phyloP scores from a whole-genome alignment of 2,329 filamentous ascomycete genomes.

The Trichophyton schoenleinii region DNA sequence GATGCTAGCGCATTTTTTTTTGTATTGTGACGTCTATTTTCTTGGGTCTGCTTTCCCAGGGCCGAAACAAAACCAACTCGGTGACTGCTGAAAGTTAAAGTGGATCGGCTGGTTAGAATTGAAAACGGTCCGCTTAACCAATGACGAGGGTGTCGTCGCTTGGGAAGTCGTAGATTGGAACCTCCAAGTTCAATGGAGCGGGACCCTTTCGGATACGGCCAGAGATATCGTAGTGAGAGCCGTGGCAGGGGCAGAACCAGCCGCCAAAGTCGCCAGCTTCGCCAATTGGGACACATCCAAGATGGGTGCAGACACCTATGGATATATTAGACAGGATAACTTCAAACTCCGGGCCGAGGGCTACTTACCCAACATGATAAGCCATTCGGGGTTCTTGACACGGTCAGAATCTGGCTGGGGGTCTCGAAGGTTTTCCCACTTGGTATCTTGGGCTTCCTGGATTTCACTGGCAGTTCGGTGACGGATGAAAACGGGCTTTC shows the following conservation, averaged over 20 bases:
- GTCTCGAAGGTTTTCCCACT: slow-evolving; percentile 73
- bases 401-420: slow-evolving; percentile 83
- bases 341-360: slow-evolving; percentile 9
- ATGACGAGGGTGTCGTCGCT: slow-evolving; percentile 81
- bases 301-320: slow-evolving; percentile 90
- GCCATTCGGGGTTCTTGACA: slow-evolving; percentile 97
- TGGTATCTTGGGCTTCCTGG: slow-evolving; percentile 80
- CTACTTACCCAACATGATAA: slow-evolving; percentile 81
- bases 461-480: slow-evolving; percentile 92
- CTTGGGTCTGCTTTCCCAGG: background rate
- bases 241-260: slow-evolving; percentile 99
- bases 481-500: slow-evolving; percentile 99
- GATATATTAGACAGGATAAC: background rate
- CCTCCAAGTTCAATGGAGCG: slow-evolving; percentile 92
- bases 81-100: background rate
- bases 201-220: slow-evolving; percentile 96
- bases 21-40: background rate
- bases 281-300: slow-evolving; percentile 97
- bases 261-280: slow-evolving; percentile 96
- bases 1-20: background rate
- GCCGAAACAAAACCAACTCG: background rate
- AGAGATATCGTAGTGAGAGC: slow-evolving; percentile 99
- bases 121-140: slow-evolving; percentile 51
- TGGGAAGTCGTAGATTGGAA: slow-evolving; percentile 84
- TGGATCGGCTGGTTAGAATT: background rate